Evolutionary conservation across 2,329 filamentous ascomycete species (phyloP), one percentile per base, ranked within the genome.

Genomic region (Dothiorella sarmentorum): DNA sequence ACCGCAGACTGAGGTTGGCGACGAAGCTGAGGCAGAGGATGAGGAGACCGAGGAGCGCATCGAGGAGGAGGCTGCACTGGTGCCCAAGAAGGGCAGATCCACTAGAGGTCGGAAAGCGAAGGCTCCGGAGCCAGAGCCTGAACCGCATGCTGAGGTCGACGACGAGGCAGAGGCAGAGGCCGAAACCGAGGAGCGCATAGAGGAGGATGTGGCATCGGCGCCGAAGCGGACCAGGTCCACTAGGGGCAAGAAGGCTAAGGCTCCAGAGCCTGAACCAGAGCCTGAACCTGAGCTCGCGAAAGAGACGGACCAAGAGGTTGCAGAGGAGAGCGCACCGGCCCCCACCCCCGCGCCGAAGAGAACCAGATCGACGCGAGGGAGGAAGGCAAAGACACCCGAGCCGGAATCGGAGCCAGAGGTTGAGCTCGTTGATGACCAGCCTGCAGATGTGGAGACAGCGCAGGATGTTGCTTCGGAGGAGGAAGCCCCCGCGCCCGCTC

Each of bases 401-500:
- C 35, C 40, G 7, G 57, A 59, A 33, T n/a, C 15, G 60, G 61
- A 62, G 3, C 11, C 51, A 22, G 43, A 47, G 3, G 4, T 27
- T 10, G 42, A 56, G 20, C 13, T 17, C 6, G 27, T 29, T 5
- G 43, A 37, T 1, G 40, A 58, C 18, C 24, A 49, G 22, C 7
- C 42, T 24, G 31, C 31, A 7, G 43, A 9, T 10, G 43, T n/a
- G 31, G 31, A 42, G 10, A 17, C 22, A 13, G 24, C 24, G 11
- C 22, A 43, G 7, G 40, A 27, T 3, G 15, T n/a, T 13, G 17
- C 20, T 1, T 26, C 15, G 13, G 37, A 59, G 18, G 10, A 59
- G 7, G 37, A 31, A 37, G 26, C 29, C 13, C 31, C 27, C 18
- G 26, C 35, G 6, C 15, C 13, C 10, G 45, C 56, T 22, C 44